Percentiles rank a stretch among this genome's conserved stretches.
Evolutionary conservation across 768 basidiomycete genomes (phyloP).

Genomic region (Pisolithus tinctorius): DNA sequence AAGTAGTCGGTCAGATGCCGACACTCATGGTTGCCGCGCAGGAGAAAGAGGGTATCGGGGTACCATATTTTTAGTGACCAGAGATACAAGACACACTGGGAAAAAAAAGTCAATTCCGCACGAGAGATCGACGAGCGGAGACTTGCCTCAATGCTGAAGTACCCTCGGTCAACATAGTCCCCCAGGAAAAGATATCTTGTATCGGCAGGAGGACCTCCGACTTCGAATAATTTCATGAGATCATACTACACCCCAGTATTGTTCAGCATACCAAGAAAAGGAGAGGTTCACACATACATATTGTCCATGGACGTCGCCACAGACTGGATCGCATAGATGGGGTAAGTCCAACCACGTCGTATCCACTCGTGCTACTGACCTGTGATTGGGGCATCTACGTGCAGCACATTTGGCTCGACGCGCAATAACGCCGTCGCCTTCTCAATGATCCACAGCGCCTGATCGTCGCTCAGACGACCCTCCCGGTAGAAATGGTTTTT

Average conservation of each 20-base stretch:
- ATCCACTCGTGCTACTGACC: slow-evolving; percentile 38
- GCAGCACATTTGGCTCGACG: slow-evolving; percentile 82
- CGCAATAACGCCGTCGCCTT: slow-evolving; percentile 80
- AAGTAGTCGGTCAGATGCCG: slow-evolving; percentile 98
- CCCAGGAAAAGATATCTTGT: slow-evolving; percentile 90
- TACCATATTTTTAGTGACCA: slow-evolving; percentile 99
- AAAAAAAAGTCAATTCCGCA: slow-evolving; percentile 4
- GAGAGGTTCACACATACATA: slow-evolving; percentile 56
- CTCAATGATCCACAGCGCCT: slow-evolving; percentile 89
- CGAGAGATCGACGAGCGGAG: not conserved
- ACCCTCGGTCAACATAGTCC: slow-evolving; percentile 90
- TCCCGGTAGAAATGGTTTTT: slow-evolving; percentile 99
- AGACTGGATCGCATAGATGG: slow-evolving; percentile 46
- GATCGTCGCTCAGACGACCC: slow-evolving; percentile 88
- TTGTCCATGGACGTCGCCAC: slow-evolving; percentile 99
- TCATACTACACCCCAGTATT: slow-evolving; percentile 54
- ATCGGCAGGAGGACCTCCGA: slow-evolving; percentile 90
- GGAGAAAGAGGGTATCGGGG: slow-evolving; percentile 90
- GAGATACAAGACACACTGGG: slow-evolving; percentile 90
- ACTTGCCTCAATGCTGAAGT: slow-evolving; percentile 88
- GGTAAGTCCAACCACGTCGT: slow-evolving; percentile 3
- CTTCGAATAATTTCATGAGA: slow-evolving; percentile 92
- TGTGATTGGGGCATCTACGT: slow-evolving; percentile 96
- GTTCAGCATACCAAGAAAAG: slow-evolving; percentile 6
- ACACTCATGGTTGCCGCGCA: slow-evolving; percentile 98